Evolutionary conservation across 1,284 basidiomycete genomes (phyloP).

Genomic region (Cystobasidium sp.): DNA sequence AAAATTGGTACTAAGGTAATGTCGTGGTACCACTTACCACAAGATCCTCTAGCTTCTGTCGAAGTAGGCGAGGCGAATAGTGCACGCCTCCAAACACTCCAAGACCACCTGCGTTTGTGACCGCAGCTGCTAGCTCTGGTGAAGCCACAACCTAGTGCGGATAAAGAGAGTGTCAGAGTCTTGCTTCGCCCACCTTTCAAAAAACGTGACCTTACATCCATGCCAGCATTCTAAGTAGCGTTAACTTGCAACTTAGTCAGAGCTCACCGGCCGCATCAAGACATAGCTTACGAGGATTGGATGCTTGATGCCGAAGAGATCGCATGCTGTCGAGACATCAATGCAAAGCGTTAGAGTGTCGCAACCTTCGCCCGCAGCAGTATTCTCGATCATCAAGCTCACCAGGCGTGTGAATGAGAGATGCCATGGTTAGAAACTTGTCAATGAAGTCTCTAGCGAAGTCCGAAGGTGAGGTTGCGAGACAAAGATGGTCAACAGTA

Average conservation of each 20-base stretch:
- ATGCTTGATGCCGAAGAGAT: conserved; percentile 61
- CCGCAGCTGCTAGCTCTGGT: conserved; percentile 57
- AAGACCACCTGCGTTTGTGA: conserved; percentile 78
- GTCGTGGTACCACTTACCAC: background rate
- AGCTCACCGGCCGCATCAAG: conserved; percentile 35
- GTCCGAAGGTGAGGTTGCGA: no score
- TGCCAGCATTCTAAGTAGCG: conserved; percentile 10
- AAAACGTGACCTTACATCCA: conserved; percentile 6
- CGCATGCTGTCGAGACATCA: conserved; percentile 11
- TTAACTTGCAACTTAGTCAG: background rate
- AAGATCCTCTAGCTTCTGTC: conserved; percentile 12
- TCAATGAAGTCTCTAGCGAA: no score
- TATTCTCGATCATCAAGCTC: background rate
- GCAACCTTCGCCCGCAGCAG: background rate
- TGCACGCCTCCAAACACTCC: conserved; percentile 83
- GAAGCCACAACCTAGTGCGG: background rate
- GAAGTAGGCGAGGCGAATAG: conserved; percentile 68
- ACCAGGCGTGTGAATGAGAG: conserved; percentile 17
- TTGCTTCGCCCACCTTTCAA: no score
- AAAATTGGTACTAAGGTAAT: background rate
- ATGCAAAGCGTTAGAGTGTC: no score
- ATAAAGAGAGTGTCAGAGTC: background rate
- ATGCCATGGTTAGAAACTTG: background rate
- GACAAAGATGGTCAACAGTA: no score
- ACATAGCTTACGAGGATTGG: conserved; percentile 80